These are phyloP conservation scores for Didymella glomerata DNA, from an alignment of 2,329 filamentous ascomycete genomes.

Conservation along the genomic window DNA sequence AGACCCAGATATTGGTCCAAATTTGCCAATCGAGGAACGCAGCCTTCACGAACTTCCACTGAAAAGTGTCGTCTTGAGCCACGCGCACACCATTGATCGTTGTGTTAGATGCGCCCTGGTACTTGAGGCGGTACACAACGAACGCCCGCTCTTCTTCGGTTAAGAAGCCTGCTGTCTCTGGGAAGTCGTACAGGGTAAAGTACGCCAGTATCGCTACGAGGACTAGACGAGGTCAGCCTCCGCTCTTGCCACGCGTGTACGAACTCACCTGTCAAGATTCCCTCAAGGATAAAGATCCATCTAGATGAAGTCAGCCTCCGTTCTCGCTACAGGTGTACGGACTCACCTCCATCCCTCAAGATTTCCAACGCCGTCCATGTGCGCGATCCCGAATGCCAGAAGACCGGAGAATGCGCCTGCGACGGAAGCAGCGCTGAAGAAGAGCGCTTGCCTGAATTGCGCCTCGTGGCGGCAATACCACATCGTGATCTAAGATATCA, in stretches of 20 bases:
- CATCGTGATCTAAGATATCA: conserved; percentile 60
- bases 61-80: conserved; percentile 72
- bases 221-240: conserved; percentile 26
- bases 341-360: conserved; percentile 21
- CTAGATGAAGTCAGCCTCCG: conserved; percentile 16
- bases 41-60: conserved; percentile 63
- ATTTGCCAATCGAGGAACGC: conserved; percentile 60
- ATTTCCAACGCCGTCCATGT: conserved; percentile 53
- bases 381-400: conserved; percentile 65
- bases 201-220: conserved; percentile 46
- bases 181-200: conserved; percentile 71
- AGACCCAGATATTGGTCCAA: conserved; percentile 64
- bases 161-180: conserved; percentile 66
- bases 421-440: conserved; percentile 65
- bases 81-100: conserved; percentile 71
- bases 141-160: conserved; percentile 62
- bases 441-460: conserved; percentile 66
- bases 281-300: conserved; percentile 50
- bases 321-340: neutral
- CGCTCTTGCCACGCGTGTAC: neutral
- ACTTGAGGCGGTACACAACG: conserved; percentile 68
- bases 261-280: conserved; percentile 39
- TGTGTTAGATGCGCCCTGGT: conserved; percentile 51
- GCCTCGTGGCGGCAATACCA: conserved; percentile 70
- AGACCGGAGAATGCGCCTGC: conserved; percentile 69